Percentiles rank a stretch among this genome's conserved stretches.
phyloP scores from a whole-genome alignment of 2,329 filamentous ascomycete genomes.

The Chaetomiaceae sp. region DNA sequence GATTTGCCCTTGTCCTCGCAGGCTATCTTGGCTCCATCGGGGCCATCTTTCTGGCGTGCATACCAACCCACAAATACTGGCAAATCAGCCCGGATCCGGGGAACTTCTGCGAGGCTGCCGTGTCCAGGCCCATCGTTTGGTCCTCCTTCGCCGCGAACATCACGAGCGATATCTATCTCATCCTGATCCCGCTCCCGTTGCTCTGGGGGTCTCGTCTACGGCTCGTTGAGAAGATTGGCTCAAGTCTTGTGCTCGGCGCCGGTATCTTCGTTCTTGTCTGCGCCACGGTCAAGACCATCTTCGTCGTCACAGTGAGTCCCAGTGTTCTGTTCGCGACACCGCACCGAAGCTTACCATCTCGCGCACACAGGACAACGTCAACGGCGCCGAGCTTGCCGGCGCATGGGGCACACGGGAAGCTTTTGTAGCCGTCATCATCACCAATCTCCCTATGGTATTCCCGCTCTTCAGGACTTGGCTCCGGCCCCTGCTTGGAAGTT shows the following conservation, averaged over 20 bases:
- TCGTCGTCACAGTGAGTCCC: slow-evolving; percentile 31
- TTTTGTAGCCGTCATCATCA: slow-evolving; percentile 36
- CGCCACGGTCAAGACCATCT: slow-evolving; percentile 34
- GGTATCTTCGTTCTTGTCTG: slow-evolving; percentile 36
- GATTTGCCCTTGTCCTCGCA: slow-evolving; percentile 41
- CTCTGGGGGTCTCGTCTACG: slow-evolving; percentile 32
- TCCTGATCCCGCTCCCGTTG: slow-evolving; percentile 49
- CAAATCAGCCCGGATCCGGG: slow-evolving; percentile 52
- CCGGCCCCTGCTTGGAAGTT: slow-evolving; percentile 33
- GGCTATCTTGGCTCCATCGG: slow-evolving; percentile 45
- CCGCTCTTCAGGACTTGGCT: slow-evolving; percentile 31
- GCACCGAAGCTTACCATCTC: neutral
- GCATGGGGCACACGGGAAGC: slow-evolving; percentile 35
- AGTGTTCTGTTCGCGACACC: neutral
- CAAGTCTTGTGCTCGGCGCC: slow-evolving; percentile 33
- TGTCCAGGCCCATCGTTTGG: slow-evolving; percentile 44
- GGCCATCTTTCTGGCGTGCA: slow-evolving; percentile 45
- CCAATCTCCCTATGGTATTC: slow-evolving; percentile 39
- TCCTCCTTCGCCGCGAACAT: slow-evolving; percentile 48
- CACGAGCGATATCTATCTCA: slow-evolving; percentile 50
- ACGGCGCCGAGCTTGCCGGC: slow-evolving; percentile 34
- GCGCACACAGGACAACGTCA: slow-evolving; percentile 16
- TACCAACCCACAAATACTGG: slow-evolving; percentile 47
- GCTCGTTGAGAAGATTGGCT: slow-evolving; percentile 33
- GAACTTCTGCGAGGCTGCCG: slow-evolving; percentile 45